Percentiles rank a stretch among this genome's conserved stretches.
Evolutionary conservation across 2,329 filamentous ascomycete species (phyloP).

Genomic region (Cylindrodendrum hubeiense): DNA sequence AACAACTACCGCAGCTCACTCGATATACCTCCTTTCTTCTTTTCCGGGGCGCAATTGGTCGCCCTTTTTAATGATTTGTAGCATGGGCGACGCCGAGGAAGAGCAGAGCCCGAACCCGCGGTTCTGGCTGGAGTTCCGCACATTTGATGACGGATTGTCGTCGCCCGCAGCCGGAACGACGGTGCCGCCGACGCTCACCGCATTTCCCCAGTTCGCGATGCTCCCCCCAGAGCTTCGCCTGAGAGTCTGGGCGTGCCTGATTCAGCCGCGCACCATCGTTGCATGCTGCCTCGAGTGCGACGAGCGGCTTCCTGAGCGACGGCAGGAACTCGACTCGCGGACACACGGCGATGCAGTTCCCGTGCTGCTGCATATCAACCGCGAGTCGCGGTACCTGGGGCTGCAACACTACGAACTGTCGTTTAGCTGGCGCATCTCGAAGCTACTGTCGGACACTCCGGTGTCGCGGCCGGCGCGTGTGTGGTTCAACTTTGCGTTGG

Average conservation of each 20-base stretch:
- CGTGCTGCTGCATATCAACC: conserved; percentile 58
- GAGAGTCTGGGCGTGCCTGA: conserved; percentile 59
- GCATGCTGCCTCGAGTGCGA: conserved; percentile 56
- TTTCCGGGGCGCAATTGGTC: conserved; percentile 15
- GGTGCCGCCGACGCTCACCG: conserved; percentile 26
- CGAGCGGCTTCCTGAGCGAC: conserved; percentile 44
- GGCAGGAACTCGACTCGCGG: conserved; percentile 42
- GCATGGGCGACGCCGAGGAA: conserved; percentile 40
- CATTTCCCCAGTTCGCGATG: conserved; percentile 53
- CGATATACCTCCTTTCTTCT: neutral
- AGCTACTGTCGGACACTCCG: conserved; percentile 51
- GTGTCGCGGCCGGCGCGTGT: conserved; percentile 52
- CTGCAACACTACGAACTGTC: conserved; percentile 59
- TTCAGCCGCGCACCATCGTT: conserved; percentile 60
- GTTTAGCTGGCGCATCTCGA: conserved; percentile 61
- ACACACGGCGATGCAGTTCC: conserved; percentile 49
- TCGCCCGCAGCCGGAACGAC: conserved; percentile 8
- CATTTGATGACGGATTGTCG: conserved; percentile 56
- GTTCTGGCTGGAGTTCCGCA: conserved; percentile 62
- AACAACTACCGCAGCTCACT: conserved; percentile 3
- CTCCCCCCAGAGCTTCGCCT: conserved; percentile 63
- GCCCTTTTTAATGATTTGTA: conserved; percentile 12
- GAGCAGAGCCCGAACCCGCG: conserved; percentile 44
- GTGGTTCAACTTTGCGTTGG: conserved; percentile 62
- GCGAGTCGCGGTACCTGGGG: conserved; percentile 57